These are phyloP conservation scores for Sporothrix sp. DNA, from an alignment of 2,329 filamentous ascomycete species.

Conservation along the genomic window DNA sequence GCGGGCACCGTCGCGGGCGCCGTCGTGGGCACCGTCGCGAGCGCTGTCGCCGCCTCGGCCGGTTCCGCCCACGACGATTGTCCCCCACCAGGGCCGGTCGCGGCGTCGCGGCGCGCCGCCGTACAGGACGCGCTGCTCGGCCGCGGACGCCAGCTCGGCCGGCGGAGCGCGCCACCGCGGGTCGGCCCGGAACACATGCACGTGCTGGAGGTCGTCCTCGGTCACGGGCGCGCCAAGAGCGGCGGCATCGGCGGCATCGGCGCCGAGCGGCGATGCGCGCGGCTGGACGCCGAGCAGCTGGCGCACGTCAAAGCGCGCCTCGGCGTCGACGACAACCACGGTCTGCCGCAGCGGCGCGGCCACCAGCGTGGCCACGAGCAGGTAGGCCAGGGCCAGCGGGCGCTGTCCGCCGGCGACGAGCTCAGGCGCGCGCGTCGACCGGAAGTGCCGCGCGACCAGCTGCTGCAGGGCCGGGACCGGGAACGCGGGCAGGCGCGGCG, in stretches of 20 bases:
- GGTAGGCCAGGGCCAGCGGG: conserved; percentile 44
- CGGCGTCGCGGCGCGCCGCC: conserved; percentile 33
- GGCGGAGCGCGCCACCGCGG: conserved; percentile 20
- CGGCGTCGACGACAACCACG: conserved; percentile 45
- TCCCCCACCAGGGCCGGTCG: conserved; percentile 48
- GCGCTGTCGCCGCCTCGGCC: conserved; percentile 15
- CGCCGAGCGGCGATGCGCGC: conserved; percentile 1
- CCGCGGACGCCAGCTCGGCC: conserved; percentile 29
- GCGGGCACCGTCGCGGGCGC: conserved; percentile 28
- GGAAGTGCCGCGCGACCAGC: conserved; percentile 38
- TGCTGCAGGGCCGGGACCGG: conserved; percentile 38
- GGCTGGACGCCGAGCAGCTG: conserved; percentile 28
- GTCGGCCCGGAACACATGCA: conserved; percentile 39
- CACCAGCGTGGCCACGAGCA: conserved; percentile 43
- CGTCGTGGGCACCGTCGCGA: conserved; percentile 18
- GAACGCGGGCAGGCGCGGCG: conserved; percentile 17
- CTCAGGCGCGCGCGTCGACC: conserved; percentile 36
- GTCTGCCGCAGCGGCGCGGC: conserved; percentile 37
- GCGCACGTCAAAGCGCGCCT: conserved; percentile 44
- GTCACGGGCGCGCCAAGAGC: conserved; percentile 10
- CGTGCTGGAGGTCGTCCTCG: conserved; percentile 35
- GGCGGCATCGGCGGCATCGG: neutral
- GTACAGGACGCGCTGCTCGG: conserved; percentile 43
- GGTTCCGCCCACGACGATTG: conserved; percentile 40
- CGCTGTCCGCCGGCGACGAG: conserved; percentile 43